phyloP scores from a whole-genome alignment of 2,329 filamentous ascomycete genomes.

The Ceratocystis albifundus region DNA sequence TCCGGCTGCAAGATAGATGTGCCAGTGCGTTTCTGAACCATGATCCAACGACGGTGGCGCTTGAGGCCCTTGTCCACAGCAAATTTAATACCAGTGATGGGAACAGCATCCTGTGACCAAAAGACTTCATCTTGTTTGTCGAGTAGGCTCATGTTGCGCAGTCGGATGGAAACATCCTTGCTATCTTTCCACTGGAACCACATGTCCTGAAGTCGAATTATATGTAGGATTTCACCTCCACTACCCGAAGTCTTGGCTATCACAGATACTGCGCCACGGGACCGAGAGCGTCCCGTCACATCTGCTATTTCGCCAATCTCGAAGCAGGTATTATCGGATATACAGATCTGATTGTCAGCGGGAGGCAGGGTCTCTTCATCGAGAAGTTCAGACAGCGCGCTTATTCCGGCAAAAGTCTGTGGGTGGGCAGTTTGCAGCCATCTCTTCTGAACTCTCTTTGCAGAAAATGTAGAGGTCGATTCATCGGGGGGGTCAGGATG shows the following conservation, averaged over 20 bases:
- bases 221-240: conserved; percentile 45
- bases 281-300: conserved; percentile 26
- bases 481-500: background rate
- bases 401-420: conserved; percentile 37
- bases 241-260: conserved; percentile 44
- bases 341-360: conserved; percentile 17
- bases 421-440: conserved; percentile 44
- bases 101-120: conserved; percentile 43
- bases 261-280: conserved; percentile 27
- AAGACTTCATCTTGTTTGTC: conserved; percentile 38
- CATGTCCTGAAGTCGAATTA: conserved; percentile 41
- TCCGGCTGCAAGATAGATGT: conserved; percentile 44
- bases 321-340: conserved; percentile 31
- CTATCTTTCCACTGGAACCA: conserved; percentile 44
- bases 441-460: conserved; percentile 32
- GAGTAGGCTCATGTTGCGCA: conserved; percentile 35
- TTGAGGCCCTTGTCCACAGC: conserved; percentile 31
- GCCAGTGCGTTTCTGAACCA: conserved; percentile 42
- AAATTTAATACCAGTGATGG: conserved; percentile 43
- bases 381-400: conserved; percentile 29
- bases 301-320: conserved; percentile 45
- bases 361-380: conserved; percentile 29
- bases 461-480: background rate
- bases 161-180: conserved; percentile 36
- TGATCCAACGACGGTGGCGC: conserved; percentile 38